Percentiles rank a stretch among this genome's conserved stretches.
Evolutionary conservation across 495 filamentous ascomycete genomes (phyloP).

Genomic region (Stereocaulon alpinum): DNA sequence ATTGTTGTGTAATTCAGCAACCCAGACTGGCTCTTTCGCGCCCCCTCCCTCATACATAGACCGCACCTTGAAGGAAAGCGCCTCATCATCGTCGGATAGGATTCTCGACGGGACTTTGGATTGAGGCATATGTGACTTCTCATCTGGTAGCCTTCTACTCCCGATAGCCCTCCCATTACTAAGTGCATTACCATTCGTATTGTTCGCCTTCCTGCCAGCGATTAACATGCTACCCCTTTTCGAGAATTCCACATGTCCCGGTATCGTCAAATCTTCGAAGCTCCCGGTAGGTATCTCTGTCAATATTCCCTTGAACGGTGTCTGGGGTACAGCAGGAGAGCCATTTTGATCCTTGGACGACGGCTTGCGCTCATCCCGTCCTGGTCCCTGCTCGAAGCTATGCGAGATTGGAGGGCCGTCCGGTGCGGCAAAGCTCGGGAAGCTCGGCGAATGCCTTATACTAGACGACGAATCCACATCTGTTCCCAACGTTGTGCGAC

Average conservation of each 20-base stretch:
- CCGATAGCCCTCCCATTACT: slow-evolving; percentile 10
- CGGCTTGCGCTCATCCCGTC: slow-evolving; percentile 13
- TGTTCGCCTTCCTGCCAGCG: slow-evolving; percentile 34
- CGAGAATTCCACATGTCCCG: slow-evolving; percentile 47
- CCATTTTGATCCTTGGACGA: slow-evolving; percentile 1
- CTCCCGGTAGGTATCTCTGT: slow-evolving; percentile 45
- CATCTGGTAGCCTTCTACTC: slow-evolving; percentile 20
- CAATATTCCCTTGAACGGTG: slow-evolving; percentile 42
- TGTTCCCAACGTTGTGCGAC: slow-evolving; percentile 37
- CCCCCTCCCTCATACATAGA: slow-evolving; percentile 79
- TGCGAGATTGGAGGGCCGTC: slow-evolving; percentile 30
- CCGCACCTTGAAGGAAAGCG: slow-evolving; percentile 78
- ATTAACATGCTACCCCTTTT: slow-evolving; percentile 41
- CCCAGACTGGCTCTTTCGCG: slow-evolving; percentile 43
- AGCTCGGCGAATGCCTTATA: slow-evolving; percentile 17
- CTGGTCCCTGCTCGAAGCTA: slow-evolving; percentile 11
- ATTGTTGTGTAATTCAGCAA: slow-evolving; percentile 13
- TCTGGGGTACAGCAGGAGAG: slow-evolving; percentile 17
- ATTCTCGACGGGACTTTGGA: slow-evolving; percentile 31
- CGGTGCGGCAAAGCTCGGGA: slow-evolving; percentile 21
- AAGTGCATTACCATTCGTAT: slow-evolving; percentile 21
- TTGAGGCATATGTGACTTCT: slow-evolving; percentile 17
- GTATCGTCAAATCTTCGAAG: slow-evolving; percentile 40
- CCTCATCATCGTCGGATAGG: slow-evolving; percentile 71
- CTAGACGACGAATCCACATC: slow-evolving; percentile 26